These are phyloP conservation scores for Cryptomeria japonica DNA, from an alignment of 75 land plant species.

Conservation along the genomic window DNA sequence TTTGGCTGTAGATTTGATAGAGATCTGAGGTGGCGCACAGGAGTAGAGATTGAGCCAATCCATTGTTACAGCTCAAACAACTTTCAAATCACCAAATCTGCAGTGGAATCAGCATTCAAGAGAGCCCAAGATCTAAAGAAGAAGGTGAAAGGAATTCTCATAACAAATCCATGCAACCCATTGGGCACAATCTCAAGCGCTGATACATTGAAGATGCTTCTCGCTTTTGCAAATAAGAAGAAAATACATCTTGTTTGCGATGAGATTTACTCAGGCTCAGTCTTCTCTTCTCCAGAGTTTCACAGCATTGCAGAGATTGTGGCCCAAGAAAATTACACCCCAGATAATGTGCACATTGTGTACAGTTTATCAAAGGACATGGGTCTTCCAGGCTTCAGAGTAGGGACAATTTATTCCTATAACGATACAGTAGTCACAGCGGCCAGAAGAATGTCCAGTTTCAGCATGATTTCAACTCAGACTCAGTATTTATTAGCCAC, in stretches of 20 bases:
- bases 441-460: no score
- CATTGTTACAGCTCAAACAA: no score
- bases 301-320: constrained; percentile 49
- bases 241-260: constrained; percentile 67
- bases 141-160: constrained; percentile 22
- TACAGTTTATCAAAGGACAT: constrained; percentile 64
- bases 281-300: constrained; percentile 32
- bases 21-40: no score
- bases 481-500: constrained; percentile 11
- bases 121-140: no score
- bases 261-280: constrained; percentile 68
- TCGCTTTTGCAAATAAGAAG: constrained; percentile 33
- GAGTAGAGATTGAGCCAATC: no score
- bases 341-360: constrained; percentile 38
- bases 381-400: constrained; percentile 58
- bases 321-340: neutral
- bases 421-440: constrained; percentile 18
- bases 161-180: constrained; percentile 80
- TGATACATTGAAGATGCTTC: constrained; percentile 18
- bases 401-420: constrained; percentile 48
- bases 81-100: no score
- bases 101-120: no score
- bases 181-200: constrained; percentile 47
- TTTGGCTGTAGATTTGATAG: no score
- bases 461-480: no score